Evolutionary conservation across 2,329 filamentous ascomycete species (phyloP).

Genomic region (Daldinia eschscholtzii): DNA sequence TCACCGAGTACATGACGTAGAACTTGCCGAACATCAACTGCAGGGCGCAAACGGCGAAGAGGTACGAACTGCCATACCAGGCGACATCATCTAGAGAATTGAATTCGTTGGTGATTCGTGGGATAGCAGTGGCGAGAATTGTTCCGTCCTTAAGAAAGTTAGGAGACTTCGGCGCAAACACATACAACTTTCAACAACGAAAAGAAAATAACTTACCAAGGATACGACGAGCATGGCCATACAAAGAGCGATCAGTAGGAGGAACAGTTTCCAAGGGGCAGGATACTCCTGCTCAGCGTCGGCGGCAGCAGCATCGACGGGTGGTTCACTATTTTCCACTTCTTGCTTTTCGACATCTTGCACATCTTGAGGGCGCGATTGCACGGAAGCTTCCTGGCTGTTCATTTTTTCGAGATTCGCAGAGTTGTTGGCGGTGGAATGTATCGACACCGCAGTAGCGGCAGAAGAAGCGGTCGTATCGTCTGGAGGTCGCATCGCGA

Average conservation of each 20-base stretch:
- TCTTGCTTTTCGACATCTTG: conserved; percentile 19
- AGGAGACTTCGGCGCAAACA: not conserved
- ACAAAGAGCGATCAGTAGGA: conserved; percentile 31
- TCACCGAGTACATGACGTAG: conserved; percentile 34
- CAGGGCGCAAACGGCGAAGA: conserved; percentile 34
- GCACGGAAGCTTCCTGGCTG: conserved; percentile 16
- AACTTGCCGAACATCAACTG: conserved; percentile 37
- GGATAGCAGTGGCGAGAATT: conserved; percentile 48
- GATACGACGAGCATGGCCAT: conserved; percentile 39
- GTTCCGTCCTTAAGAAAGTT: conserved; percentile 33
- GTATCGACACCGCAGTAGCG: conserved; percentile 4
- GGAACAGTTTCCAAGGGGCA: conserved; percentile 32
- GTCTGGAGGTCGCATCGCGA: conserved; percentile 23
- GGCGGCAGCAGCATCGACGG: conserved; percentile 13
- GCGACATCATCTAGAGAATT: conserved; percentile 48
- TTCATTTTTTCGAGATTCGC: conserved; percentile 15
- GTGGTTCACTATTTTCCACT: conserved; percentile 25
- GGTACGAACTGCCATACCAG: conserved; percentile 43
- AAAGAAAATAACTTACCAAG: conserved; percentile 18
- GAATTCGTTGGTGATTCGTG: conserved; percentile 49
- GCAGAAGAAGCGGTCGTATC: conserved; percentile 16
- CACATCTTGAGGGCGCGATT: conserved; percentile 20
- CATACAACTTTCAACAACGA: not conserved
- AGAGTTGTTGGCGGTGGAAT: conserved; percentile 9
- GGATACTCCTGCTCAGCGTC: conserved; percentile 29